Percentiles rank a stretch among this genome's conserved stretches.
These are phyloP conservation scores for Incumbomyces delicatus DNA, from an alignment of 2,329 filamentous ascomycete genomes.

Conservation along the genomic window DNA sequence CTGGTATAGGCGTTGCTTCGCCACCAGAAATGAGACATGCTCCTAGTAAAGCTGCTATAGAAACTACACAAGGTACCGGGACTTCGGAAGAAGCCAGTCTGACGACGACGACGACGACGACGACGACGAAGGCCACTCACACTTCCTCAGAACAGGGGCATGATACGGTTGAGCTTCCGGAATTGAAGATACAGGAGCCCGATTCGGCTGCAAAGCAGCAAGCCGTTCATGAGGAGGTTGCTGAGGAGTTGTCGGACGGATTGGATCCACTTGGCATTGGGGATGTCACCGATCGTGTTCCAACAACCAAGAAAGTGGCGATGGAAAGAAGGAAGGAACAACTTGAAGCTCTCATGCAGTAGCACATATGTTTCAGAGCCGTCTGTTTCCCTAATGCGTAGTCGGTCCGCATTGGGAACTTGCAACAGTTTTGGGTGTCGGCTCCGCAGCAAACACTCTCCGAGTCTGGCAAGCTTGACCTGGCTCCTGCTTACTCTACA, in stretches of 20 bases:
- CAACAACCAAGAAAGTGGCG: slow-evolving; percentile 10
- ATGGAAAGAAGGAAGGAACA: slow-evolving; percentile 18
- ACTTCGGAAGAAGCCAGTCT: not conserved
- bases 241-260: slow-evolving; percentile 13
- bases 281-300: slow-evolving; percentile 17
- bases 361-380: not conserved
- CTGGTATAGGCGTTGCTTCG: slow-evolving; percentile 40
- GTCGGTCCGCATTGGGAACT: no score
- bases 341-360: slow-evolving; percentile 19
- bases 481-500: no score
- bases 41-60: no score
- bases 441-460: no score
- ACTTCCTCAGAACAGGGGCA: not conserved
- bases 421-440: no score
- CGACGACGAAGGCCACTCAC: not conserved
- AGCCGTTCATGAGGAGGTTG: not conserved
- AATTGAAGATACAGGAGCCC: not conserved
- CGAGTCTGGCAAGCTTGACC: no score
- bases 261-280: slow-evolving; percentile 20
- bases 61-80: not conserved
- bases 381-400: no score
- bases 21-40: slow-evolving; percentile 14
- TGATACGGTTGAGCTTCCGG: not conserved
- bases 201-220: slow-evolving; percentile 3
- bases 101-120: not conserved